These are phyloP conservation scores for Neonectria faginata DNA, from an alignment of 2,329 filamentous ascomycete species.

Conservation along the genomic window DNA sequence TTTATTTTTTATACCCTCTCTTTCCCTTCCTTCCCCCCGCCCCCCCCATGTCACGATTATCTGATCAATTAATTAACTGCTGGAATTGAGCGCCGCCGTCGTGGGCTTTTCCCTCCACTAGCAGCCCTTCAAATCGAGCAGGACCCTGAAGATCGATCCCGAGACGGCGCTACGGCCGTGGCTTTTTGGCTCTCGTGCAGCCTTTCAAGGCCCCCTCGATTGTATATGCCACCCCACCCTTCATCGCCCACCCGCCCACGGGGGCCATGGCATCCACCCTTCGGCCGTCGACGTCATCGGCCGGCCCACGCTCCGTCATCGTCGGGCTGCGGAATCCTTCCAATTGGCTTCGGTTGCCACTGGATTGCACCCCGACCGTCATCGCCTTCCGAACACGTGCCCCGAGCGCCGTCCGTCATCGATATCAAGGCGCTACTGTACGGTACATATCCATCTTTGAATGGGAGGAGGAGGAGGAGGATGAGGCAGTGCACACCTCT, in stretches of 20 bases:
- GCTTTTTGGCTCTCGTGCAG: slow-evolving; percentile 24
- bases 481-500: neutral
- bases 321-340: slow-evolving; percentile 32
- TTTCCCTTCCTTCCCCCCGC: neutral
- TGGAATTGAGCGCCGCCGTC: neutral
- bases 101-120: slow-evolving; percentile 3
- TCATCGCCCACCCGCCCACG: too few species aligned
- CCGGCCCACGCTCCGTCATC: slow-evolving; percentile 33
- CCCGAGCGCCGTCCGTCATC: slow-evolving; percentile 3
- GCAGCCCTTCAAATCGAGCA: slow-evolving; percentile 29
- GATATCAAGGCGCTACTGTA: neutral
- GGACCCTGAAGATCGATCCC: slow-evolving; percentile 45
- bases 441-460: too few species aligned
- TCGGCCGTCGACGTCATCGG: slow-evolving; percentile 40
- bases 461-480: neutral
- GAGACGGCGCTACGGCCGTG: slow-evolving; percentile 27
- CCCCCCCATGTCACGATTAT: neutral
- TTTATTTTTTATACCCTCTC: neutral
- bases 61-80: neutral
- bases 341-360: slow-evolving; percentile 26
- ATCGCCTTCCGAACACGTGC: slow-evolving; percentile 5
- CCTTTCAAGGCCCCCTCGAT: too few species aligned
- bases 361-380: slow-evolving; percentile 7
- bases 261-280: neutral
- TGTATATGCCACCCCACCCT: neutral